Evolutionary conservation across 306 rosid species (phyloP).

Genomic region (Luffa aegyptiaca): DNA sequence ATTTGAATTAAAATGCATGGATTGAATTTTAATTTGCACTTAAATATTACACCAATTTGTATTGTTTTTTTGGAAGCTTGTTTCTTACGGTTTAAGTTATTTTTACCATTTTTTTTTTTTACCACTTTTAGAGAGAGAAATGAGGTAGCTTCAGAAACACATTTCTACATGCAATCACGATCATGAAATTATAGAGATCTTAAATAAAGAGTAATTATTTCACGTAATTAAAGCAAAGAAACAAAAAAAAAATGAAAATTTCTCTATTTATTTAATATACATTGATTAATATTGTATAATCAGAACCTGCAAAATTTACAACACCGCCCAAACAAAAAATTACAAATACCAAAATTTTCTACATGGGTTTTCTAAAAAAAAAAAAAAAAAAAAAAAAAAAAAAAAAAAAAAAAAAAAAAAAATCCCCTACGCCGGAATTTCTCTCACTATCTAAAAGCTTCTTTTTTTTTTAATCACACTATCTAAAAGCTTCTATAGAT

Average conservation of each 20-base stretch:
- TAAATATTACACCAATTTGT: not conserved
- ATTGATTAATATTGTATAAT: not conserved
- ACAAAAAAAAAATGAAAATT: not conserved
- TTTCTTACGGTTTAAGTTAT: not conserved
- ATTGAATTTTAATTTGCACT: not conserved
- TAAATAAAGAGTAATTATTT: not conserved
- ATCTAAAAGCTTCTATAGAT: not conserved
- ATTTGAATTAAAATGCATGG: not conserved
- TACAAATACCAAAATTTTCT: not conserved
- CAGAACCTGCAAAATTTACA: not conserved
- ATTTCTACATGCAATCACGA: not conserved
- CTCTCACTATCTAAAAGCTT: slow-evolving; percentile 1
- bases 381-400: not conserved
- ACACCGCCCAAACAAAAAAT: not conserved
- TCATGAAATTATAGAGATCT: not conserved
- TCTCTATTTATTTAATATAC: slow-evolving; percentile 1
- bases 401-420: not conserved
- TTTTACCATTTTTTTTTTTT: not conserved
- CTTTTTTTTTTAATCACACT: no score
- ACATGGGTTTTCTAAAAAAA: not conserved
- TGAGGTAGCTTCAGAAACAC: not conserved
- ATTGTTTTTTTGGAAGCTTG: not conserved
- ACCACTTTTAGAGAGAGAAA: not conserved
- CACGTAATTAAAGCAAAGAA: not conserved
- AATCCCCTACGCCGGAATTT: not conserved